Base-by-base conservation (phyloP, 441 rosid genomes). In the Erysimum pusillum region DNA sequence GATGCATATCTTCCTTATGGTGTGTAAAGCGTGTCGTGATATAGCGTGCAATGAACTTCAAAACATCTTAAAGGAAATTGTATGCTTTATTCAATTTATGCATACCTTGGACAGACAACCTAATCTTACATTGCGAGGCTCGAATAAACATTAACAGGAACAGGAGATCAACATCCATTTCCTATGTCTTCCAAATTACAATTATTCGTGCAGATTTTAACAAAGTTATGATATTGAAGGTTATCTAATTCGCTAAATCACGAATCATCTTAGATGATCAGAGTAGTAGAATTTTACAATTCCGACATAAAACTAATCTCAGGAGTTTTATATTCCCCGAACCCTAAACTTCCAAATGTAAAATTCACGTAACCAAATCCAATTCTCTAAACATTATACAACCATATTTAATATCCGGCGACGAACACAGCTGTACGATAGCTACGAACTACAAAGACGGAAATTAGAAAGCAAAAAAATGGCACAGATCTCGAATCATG, bases 291-390 rank as follows among this genome's bases (percentile, higher is more conserved):
- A 61, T 25, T 36, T 15, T 9, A 38, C 10, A 7, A 20, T 32
- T 58, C 32, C 4, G 11, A 34, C 18, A 1, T 7, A 39, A 9
- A 28, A 58, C 13, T n/a, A 15, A 41, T 18, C 35, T 9, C 8
- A 12, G 5, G 17, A 60, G 31, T 10, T 28, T 58, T 53, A 11
- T 9, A 36, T 51, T 28, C 31, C 31, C 56, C 15, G 17, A 68
- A 42, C 68, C 67, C 53, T 48, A 52, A 52, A 39, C 39, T 44
- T 48, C 22, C 25, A 63, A 54, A 79, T 69, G 76, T 58, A 62
- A 25, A 79, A 62, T 60, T 53, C 60, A 73, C 63, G 34, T 22
- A 61, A 74, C 35, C 48, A 4, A 62, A 45, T 64, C 63, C 32
- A 69, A 69, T 31, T 58, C 76, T 39, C 68, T 64, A 56, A 35